Base-by-base conservation (phyloP, 176 grass and related monocot genomes). In the Carex myosuroides region DNA sequence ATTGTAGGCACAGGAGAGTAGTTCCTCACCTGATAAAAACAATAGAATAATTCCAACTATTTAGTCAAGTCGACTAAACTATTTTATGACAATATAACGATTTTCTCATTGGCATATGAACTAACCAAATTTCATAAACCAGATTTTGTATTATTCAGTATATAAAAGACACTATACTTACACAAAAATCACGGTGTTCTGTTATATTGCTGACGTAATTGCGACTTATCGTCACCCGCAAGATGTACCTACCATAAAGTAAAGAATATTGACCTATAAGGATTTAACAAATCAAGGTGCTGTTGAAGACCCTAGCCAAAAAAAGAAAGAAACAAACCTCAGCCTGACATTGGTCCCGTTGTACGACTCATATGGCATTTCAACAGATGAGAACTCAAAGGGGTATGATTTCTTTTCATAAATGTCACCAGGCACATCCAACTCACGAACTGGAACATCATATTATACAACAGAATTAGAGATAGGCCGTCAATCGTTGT, bases 311-410 rank as follows among this genome's bases (percentile, higher is more conserved):
- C 13, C 16, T 30, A 17, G 24, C 1, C 26, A 61, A 85, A 74
- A 22, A 65, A 53, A 18, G 14, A 14, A 42, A 72, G 1, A 63
- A 80, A 46, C 82, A 78, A 82, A 94, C 95, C 95, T 98, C 79
- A 98, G 57, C 48, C 95, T 91, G 44, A 98, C 95, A 93, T 98
- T 94, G 8, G 91, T 90, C 39, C 95, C 95, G 41, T 88, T 91
- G 63, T 94, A 98, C 60, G 95, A 91, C 79, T 98, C 95, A 54
- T 98, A 98, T 30, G 91, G 95, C 95, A 98, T 98, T 87, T 98
- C 95, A 91, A 95, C 91, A 72, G 89, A 87, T 67, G 95, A 87
- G 79, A 98, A 95, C 75, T 98, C 95, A 86, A 98, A 95, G 71
- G 95, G 91, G 58, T 90, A 98, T 70, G 86, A 86, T 83, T 94